Percentiles rank a stretch among this genome's conserved stretches.
phyloP scores from a whole-genome alignment of 805 yeast genomes.

The Spathaspora boniae region DNA sequence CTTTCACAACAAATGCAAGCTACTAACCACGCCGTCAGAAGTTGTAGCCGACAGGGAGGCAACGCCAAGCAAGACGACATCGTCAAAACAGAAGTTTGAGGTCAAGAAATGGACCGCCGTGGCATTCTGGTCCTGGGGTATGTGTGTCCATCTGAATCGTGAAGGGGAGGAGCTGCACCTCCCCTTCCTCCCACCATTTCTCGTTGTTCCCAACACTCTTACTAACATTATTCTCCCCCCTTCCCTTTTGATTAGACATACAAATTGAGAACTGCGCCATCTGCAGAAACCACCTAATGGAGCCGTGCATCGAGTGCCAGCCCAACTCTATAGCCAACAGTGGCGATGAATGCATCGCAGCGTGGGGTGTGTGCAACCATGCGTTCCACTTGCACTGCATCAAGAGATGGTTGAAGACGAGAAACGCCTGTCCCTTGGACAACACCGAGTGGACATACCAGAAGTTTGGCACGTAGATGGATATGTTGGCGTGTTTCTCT shows the following conservation, averaged over 20 bases:
- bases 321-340: slow-evolving; percentile 58
- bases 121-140: slow-evolving; percentile 99
- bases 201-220: not conserved
- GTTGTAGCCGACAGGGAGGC: not conserved
- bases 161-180: too few relatives aligned
- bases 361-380: slow-evolving; percentile 96
- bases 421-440: slow-evolving; percentile 96
- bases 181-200: too few relatives aligned
- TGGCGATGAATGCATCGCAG: slow-evolving; percentile 82
- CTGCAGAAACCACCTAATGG: slow-evolving; percentile 97
- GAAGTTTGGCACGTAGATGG: slow-evolving; percentile 60
- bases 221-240: not conserved
- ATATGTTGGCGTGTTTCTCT: not conserved
- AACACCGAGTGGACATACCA: slow-evolving; percentile 78
- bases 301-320: slow-evolving; percentile 95
- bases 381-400: slow-evolving; percentile 99
- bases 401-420: slow-evolving; percentile 88
- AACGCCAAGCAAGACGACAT: not conserved
- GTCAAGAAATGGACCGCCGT: slow-evolving; percentile 98
- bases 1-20: not conserved
- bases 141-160: slow-evolving; percentile 21
- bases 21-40: not conserved
- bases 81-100: slow-evolving; percentile 68
- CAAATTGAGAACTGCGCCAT: slow-evolving; percentile 96
- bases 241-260: slow-evolving; percentile 43